Evolutionary conservation across 805 yeast genomes (phyloP).

Genomic region (Teunomyces pallodes): DNA sequence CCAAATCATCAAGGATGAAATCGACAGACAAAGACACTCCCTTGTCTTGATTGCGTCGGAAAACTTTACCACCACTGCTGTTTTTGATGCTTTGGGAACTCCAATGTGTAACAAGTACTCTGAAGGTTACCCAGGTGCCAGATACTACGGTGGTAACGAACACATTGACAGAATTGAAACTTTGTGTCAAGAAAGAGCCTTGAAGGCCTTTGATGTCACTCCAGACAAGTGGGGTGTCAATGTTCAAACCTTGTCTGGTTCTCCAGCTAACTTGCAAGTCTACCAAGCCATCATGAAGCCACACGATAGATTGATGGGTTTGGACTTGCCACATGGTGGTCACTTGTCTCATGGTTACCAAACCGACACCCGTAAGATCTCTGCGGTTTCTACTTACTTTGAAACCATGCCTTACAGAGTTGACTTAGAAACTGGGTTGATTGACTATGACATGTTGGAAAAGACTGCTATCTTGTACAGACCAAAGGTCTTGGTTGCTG

Average conservation of each 20-base stretch:
- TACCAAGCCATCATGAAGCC: conserved; percentile 86
- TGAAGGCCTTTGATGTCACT: conserved; percentile 73
- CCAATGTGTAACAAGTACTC: conserved; percentile 98
- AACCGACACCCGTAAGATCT: conserved; percentile 83
- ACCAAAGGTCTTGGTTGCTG: conserved; percentile 94
- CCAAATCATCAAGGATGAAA: conserved; percentile 72
- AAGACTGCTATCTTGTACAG: conserved; percentile 82
- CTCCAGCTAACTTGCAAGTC: conserved; percentile 93
- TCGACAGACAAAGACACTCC: conserved; percentile 84
- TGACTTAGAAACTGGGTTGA: conserved; percentile 79
- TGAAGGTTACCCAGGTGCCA: conserved; percentile 97
- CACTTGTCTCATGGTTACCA: conserved; percentile 97
- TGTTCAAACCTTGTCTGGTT: conserved; percentile 92
- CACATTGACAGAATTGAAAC: conserved; percentile 88
- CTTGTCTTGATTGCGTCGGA: conserved; percentile 93
- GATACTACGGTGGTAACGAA: conserved; percentile 98
- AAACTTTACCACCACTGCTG: conserved; percentile 93
- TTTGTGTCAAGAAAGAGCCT: conserved; percentile 88
- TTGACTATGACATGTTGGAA: conserved; percentile 86
- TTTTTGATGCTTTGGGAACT: conserved; percentile 90
- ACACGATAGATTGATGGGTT: conserved; percentile 94
- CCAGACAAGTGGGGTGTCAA: conserved; percentile 94
- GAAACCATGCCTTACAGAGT: conserved; percentile 97
- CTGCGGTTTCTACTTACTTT: conserved; percentile 89
- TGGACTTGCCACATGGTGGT: conserved; percentile 98